These are phyloP conservation scores for Exophiala lecanii-corni DNA, from an alignment of 2,329 filamentous ascomycete genomes.

Conservation along the genomic window DNA sequence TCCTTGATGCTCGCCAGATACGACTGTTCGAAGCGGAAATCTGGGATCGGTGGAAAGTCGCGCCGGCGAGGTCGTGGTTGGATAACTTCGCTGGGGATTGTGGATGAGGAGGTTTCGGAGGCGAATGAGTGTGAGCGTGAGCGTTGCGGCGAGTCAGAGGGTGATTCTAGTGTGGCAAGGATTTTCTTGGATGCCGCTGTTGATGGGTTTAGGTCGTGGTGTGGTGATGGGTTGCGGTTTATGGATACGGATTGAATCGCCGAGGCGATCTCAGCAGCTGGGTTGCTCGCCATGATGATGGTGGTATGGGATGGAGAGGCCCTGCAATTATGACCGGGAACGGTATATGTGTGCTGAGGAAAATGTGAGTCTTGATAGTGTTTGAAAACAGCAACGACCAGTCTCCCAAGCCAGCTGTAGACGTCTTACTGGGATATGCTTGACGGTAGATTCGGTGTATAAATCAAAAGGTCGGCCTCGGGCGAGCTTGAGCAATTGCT, in stretches of 20 bases:
- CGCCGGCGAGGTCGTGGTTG: constrained; percentile 34
- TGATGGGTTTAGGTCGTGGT: constrained; percentile 74
- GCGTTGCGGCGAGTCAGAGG: background rate
- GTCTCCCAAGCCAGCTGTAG: no score
- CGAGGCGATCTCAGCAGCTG: constrained; percentile 66
- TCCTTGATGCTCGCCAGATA: constrained; percentile 84
- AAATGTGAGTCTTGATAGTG: no score
- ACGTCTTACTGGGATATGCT: no score
- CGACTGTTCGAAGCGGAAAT: constrained; percentile 95
- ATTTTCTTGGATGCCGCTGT: constrained; percentile 65
- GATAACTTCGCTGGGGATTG: constrained; percentile 46
- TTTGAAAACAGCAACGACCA: no score
- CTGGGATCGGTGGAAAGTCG: constrained; percentile 67
- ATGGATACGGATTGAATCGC: constrained; percentile 78
- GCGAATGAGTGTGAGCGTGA: constrained; percentile 38
- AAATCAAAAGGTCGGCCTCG: no score
- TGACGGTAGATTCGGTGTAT: no score
- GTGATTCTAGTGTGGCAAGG: constrained; percentile 45
- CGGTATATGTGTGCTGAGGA: no score
- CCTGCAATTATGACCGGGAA: no score
- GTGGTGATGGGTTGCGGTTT: constrained; percentile 64
- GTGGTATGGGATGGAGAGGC: background rate
- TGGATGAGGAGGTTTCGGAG: constrained; percentile 35
- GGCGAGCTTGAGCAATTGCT: no score
- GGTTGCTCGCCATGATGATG: constrained; percentile 49